Conservation (phyloP, 768 basidiomycete genomes). For the Lactifluus piperatus region DNA sequence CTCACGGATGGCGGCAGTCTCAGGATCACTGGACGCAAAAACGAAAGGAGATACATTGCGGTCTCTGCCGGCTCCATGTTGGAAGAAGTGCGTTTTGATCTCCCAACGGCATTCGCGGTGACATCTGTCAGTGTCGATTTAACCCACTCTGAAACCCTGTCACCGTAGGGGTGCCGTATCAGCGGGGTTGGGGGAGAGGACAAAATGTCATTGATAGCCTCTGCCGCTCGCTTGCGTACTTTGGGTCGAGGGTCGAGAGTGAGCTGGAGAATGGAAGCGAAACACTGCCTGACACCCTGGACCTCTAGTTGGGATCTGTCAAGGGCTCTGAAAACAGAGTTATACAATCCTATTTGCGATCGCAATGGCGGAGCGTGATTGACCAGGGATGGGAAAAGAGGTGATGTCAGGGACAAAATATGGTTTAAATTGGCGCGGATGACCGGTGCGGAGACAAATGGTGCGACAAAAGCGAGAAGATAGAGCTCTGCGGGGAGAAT, state of each 20-base stretch:
- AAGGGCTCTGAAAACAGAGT: constrained; percentile 56
- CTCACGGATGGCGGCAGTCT: constrained; percentile 64
- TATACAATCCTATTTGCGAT: constrained; percentile 76
- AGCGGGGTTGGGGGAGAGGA: constrained; percentile 70
- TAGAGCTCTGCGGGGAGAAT: constrained; percentile 80
- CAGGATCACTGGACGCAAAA: constrained; percentile 53
- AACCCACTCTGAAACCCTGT: constrained; percentile 74
- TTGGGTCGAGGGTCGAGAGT: constrained; percentile 87
- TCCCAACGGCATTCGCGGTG: constrained; percentile 49
- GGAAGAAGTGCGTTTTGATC: constrained; percentile 47
- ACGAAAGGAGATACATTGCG: constrained; percentile 69
- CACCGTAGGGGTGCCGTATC: constrained; percentile 76
- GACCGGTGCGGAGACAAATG: constrained; percentile 73
- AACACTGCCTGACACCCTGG: constrained; percentile 66
- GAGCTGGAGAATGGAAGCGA: constrained; percentile 76
- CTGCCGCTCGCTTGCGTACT: constrained; percentile 85
- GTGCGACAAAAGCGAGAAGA: constrained; percentile 66
- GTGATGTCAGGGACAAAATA: constrained; percentile 64
- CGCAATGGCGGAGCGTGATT: constrained; percentile 71
- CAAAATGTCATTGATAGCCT: constrained; percentile 73
- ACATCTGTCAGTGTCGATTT: constrained; percentile 58
- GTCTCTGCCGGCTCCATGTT: constrained; percentile 56
- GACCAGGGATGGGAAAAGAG: constrained; percentile 61
- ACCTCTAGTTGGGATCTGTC: constrained; percentile 63
- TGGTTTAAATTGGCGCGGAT: constrained; percentile 67